Base-by-base conservation (phyloP, 768 basidiomycete genomes). In the Suillus americanus region DNA sequence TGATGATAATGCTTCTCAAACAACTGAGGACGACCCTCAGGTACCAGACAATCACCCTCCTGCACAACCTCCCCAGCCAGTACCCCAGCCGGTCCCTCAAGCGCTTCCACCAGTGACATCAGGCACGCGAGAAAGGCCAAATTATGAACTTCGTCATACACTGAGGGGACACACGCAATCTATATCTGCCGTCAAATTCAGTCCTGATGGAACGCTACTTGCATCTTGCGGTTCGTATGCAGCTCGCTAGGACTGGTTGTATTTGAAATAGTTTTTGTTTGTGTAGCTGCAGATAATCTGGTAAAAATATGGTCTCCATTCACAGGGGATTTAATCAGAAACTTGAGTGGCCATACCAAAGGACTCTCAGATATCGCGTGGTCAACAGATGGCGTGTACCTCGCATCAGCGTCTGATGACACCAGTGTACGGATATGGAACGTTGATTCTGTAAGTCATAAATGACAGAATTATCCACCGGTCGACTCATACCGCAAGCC, bases 321-420 rank as follows among this genome's bases (percentile, higher is more conserved):
- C 65, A 92, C 91, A 3, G 91, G 92, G 1, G 85, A 89, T 71
- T 85, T 91, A 66, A 83, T 92, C 61, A 84, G 89, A 60, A 91
- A 91, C 70, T 79, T 94, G 33, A 83, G 78, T 55, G 91, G 92
- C 2, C 92, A 94, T 71, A 85, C 89, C 3, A 83, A 87, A 74
- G 97, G 97, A 1, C 82, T 97, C 43, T 95, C 94, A 35, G 94
- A 97, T 73, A 82, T 98, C 60, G 83, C 94, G 1, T 96, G 95
- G 91, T 92, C 95, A 8, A 82, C 89, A 12, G 91, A 97, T 74
- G 90, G 90, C 68, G 78, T 83, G 25, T 88, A 88, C 76, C 81
- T 98, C 33, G 95, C 96, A 0, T 95, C 94, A 35, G 95, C 93
- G 0, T 96, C 94, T 3, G 97, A 99, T 75, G 97, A 98, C 73